Base-by-base conservation (phyloP, 2,329 filamentous ascomycete genomes). In the Aspergillus pseudoglaucus region DNA sequence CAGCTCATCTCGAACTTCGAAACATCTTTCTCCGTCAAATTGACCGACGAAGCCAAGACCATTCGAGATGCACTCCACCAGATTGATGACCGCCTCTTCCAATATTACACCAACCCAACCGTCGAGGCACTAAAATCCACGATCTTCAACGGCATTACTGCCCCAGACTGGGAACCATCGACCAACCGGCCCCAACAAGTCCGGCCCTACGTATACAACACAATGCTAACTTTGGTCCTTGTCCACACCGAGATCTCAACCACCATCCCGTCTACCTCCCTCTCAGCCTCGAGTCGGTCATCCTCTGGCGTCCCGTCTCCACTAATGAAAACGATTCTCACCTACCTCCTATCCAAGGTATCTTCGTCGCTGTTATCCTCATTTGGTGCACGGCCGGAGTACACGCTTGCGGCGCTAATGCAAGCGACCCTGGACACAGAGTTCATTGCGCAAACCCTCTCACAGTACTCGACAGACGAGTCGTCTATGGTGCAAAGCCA, bases 371-470 rank as follows among this genome's bases (percentile, higher is more conserved):
- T 97, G n/a, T 82, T 96, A 14, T 80, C 85, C 23, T 84, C 88
- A 0, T 95, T 97, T 75, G 75, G 79, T 66, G 65, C 75, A 32
- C 82, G 85, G 6, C 67, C 76, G 4, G 75, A 75, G 17, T 97
- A 93, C 70, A 79, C 83, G 1, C 82, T 98, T 0, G 77, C 85
- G 4, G 85, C 87, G 6, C 80, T 98, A 44, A 95, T 97, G 84
- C 94, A 98, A 70, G 94, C 94, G 1, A 98, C 93, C 0, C 81
- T 98, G 1, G 93, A 98, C 62, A 90, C 96, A 1, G 93, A 98
- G 69, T 97, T 98, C 63, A 84, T 97, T 48, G 88, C 90, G 1
- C 93, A 98, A 73, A 96, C 91, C 4, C 78, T 98, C 30, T 87
- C 82, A 51, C 85, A 90, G 57, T 98, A 94, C 68, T 93, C 88